Evolutionary conservation across 768 basidiomycete species (phyloP).

Genomic region (Pisolithus microcarpus): DNA sequence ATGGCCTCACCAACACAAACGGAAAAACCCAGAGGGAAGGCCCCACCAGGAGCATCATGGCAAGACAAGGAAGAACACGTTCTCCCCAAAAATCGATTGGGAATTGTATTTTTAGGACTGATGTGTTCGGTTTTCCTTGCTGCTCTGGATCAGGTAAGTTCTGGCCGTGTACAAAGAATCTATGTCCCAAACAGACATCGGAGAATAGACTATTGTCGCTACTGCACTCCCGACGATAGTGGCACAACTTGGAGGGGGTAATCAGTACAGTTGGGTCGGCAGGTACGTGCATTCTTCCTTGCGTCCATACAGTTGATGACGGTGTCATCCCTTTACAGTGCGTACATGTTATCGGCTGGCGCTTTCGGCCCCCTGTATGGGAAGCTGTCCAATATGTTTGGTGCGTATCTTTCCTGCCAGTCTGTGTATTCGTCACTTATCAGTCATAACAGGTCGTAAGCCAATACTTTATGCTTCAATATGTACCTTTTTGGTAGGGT

Average conservation of each 20-base stretch:
- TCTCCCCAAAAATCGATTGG: conserved; percentile 36
- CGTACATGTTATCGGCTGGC: conserved; percentile 66
- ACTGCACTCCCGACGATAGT: conserved; percentile 77
- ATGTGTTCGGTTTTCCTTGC: conserved; percentile 35
- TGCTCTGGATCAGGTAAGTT: conserved; percentile 52
- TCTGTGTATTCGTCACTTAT: conserved; percentile 22
- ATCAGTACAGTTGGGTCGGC: conserved; percentile 66
- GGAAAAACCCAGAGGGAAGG: conserved; percentile 1
- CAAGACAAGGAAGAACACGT: conserved; percentile 34
- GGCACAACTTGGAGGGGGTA: conserved; percentile 53
- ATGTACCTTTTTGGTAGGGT: conserved; percentile 55
- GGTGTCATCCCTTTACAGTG: conserved; percentile 34
- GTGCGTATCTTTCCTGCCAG: conserved; percentile 10
- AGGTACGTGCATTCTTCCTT: conserved; percentile 33
- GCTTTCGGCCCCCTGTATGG: conserved; percentile 70
- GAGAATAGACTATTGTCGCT: conserved; percentile 52
- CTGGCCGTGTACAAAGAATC: background rate
- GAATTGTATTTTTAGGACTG: conserved; percentile 37
- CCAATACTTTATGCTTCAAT: conserved; percentile 64
- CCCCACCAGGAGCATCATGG: conserved; percentile 30
- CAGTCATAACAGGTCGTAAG: conserved; percentile 45
- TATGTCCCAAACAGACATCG: background rate
- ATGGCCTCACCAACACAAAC: background rate
- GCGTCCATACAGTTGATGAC: background rate
- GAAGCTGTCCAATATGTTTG: conserved; percentile 61